Percentiles rank a stretch among this genome's conserved stretches.
phyloP scores from a whole-genome alignment of 768 basidiomycete genomes.

The Leccinum pellstonianum region DNA sequence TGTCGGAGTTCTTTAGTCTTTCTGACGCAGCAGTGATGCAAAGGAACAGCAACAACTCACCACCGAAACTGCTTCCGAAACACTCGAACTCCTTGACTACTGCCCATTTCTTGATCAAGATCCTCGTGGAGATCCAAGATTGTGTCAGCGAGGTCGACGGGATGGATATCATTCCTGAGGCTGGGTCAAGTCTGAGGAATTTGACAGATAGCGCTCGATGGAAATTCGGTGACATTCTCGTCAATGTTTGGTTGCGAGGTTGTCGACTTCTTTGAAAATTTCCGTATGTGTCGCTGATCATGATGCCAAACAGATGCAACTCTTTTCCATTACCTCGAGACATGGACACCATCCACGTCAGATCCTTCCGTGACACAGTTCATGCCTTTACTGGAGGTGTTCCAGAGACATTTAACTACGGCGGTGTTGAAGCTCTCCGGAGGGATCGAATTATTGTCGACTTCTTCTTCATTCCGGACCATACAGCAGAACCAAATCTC shows the following conservation, averaged over 20 bases:
- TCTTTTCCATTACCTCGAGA: constrained; percentile 79
- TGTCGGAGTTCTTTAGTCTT: constrained; percentile 84
- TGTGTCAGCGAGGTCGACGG: constrained; percentile 75
- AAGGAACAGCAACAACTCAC: constrained; percentile 36
- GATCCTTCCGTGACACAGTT: constrained; percentile 72
- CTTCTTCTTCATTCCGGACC: constrained; percentile 47
- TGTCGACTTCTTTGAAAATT: constrained; percentile 15
- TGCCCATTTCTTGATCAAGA: constrained; percentile 73
- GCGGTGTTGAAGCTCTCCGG: constrained; percentile 79
- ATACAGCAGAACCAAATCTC: constrained; percentile 63
- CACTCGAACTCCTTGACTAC: constrained; percentile 83
- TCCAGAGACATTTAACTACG: constrained; percentile 76
- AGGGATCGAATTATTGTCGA: constrained; percentile 57
- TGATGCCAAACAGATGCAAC: constrained; percentile 63
- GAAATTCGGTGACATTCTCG: constrained; percentile 83
- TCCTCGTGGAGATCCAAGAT: constrained; percentile 84
- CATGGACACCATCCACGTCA: constrained; percentile 68
- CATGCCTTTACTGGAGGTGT: constrained; percentile 72
- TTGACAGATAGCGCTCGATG: constrained; percentile 82
- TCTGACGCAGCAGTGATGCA: constrained; percentile 76
- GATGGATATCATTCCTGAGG: constrained; percentile 82
- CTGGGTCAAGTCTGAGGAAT: constrained; percentile 60
- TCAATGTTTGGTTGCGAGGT: constrained; percentile 84
- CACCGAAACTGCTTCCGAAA: constrained; percentile 60
- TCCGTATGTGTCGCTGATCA: constrained; percentile 5